Base-by-base conservation (phyloP, 208 protist species). In the Trypanosoma cruzi region DNA sequence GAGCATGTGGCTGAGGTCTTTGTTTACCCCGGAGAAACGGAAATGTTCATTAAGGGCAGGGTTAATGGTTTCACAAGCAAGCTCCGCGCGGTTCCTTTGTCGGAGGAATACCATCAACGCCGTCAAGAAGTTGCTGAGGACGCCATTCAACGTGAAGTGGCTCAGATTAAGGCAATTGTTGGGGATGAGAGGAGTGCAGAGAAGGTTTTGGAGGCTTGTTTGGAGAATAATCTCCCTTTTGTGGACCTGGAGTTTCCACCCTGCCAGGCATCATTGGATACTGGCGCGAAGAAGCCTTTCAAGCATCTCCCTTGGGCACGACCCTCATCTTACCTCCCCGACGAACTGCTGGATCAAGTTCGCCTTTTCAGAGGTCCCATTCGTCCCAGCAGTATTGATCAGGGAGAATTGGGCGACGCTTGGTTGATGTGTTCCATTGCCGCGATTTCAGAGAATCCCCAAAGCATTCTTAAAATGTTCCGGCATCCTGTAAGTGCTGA, bases 401-500 rank as follows among this genome's bases (percentile, higher is more conserved):
- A 79, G 22, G 88, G 88, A 50, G 77, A 89, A 37, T 73, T 94
- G 10, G 86, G 86, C 34, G 85, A 96, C 72, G 82, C 64, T 48
- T 96, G 85, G 85, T 56, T 96, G 44, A 80, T 89, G 65, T 90
- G 88, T 61, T 73, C 90, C 18, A 64, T 96, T 14, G 76, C 86
- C 2, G 31, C 77, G 0, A 28, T 92, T 24, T 64, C 84, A 18
- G 85, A 94, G 72, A 63, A 82, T 54, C 75, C 79, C n/a, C 29
- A 61, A 53, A 61, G 48, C 26, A 50, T 92, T 29, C n/a, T 73
- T 42, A 68, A 72, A 44, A 90, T 93, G 82, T 89, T 92, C 64
- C 78, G 82, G 57, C 82, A 90, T 61, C 85, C 85, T 28, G 76
- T 78, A 31, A 71, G 77, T 57, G 81, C 82, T 64, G 76, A 66